phyloP scores from a whole-genome alignment of 75 land plant species.

The Sequoia sempervirens region DNA sequence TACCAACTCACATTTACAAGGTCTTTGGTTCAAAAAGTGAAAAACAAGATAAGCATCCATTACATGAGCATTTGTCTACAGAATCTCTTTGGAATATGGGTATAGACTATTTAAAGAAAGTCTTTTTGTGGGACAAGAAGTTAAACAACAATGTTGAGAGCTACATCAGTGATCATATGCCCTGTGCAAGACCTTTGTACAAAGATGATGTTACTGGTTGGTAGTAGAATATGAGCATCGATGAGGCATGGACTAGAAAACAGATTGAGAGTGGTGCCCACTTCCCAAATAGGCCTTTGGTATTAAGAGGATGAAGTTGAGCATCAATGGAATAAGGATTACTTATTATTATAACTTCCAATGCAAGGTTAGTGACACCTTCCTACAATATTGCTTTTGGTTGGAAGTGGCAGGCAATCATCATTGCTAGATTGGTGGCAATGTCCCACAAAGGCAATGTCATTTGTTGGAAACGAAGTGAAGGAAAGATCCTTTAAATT shows the following conservation, averaged over 20 bases:
- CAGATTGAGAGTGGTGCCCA: neutral
- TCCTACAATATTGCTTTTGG: neutral
- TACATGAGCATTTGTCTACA: neutral
- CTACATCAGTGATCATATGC: neutral
- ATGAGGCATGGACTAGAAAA: neutral
- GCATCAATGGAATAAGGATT: neutral
- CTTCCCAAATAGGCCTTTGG: neutral
- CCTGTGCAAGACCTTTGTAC: neutral
- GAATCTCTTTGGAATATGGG: neutral
- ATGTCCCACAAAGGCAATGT: neutral
- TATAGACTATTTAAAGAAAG: neutral
- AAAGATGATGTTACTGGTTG: neutral
- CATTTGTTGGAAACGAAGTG: neutral
- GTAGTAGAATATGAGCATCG: neutral
- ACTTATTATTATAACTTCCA: neutral
- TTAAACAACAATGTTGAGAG: neutral
- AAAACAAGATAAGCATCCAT: too few relatives aligned
- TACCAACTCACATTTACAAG: too few relatives aligned
- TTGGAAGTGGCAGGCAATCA: neutral
- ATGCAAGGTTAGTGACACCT: neutral
- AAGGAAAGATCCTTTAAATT: too few relatives aligned
- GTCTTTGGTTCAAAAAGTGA: too few relatives aligned
- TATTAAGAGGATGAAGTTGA: neutral
- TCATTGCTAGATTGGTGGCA: neutral
- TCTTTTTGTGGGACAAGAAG: too few relatives aligned